Conservation (phyloP, 257 asterid species). For the Ilex asprella region DNA sequence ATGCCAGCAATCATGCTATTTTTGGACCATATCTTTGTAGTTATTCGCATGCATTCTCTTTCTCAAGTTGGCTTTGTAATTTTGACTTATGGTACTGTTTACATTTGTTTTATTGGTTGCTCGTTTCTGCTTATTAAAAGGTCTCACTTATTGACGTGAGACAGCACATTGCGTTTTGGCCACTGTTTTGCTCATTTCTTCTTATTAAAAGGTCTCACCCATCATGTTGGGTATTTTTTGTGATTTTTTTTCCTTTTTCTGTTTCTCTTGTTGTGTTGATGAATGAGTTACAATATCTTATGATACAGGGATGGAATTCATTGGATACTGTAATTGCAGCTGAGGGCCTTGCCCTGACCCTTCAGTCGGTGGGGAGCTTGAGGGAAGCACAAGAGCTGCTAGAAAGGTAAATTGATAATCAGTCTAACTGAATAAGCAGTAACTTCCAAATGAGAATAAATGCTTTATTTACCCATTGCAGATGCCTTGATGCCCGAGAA, state of each 20-base stretch:
- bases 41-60: no score
- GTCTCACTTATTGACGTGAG: no score
- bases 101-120: background rate
- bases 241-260: background rate
- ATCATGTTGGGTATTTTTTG: background rate
- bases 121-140: no score
- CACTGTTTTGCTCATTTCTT: background rate
- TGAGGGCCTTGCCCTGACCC: slow-evolving; percentile 76
- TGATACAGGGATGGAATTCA: slow-evolving; percentile 73
- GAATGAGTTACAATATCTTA: slow-evolving; percentile 5
- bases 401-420: slow-evolving; percentile 44
- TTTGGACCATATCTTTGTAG: no score
- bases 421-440: slow-evolving; percentile 17
- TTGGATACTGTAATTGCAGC: slow-evolving; percentile 74
- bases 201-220: background rate
- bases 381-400: slow-evolving; percentile 76
- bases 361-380: slow-evolving; percentile 54
- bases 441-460: slow-evolving; percentile 16
- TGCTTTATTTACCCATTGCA: slow-evolving; percentile 28
- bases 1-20: no score
- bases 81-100: slow-evolving; percentile 2
- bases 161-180: no score
- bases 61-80: background rate
- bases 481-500: slow-evolving; percentile 77
- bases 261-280: background rate